Evolutionary conservation across 192 early-diverging fungal genomes (phyloP), one percentile per base, ranked within the genome.

Genomic region (Dissophora ornata): DNA sequence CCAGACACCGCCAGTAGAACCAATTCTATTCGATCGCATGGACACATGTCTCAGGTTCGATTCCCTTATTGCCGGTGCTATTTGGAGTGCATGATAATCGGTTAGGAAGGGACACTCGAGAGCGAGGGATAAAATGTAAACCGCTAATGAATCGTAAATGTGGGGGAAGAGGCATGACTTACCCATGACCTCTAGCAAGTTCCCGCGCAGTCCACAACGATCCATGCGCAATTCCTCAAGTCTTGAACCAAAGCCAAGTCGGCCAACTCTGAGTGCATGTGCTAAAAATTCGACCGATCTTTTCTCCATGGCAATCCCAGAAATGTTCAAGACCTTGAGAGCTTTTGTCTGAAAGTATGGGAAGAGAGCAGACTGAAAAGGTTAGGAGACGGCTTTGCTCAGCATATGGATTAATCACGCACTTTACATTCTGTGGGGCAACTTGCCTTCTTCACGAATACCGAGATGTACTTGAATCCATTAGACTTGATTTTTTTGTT

Each of bases 381-480:
- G n/a, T n/a, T n/a, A n/a, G n/a, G n/a, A n/a, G n/a, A n/a, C n/a
- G n/a, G n/a, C n/a, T n/a, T n/a, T n/a, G n/a, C n/a, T n/a, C n/a
- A n/a, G n/a, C n/a, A n/a, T n/a, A n/a, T n/a, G n/a, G n/a, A n/a
- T n/a, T n/a, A n/a, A n/a, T n/a, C n/a, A n/a, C n/a, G n/a, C n/a
- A n/a, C n/a, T n/a, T n/a, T n/a, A n/a, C n/a, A n/a, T n/a, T n/a
- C 44, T 9, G 6, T 12, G 4, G 18, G 44, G 4, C 4, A 30
- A 24, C 61, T 59, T 81, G 81, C 87, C 63, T 87, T 91, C 61
- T 89, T 91, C 22, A 93, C 85, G 55, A 88, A 90, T 2, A 91
- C 84, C 0, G 92, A 82, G 53, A 92, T 69, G 67, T 92, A 93
- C 51, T 90, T 90, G 60, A 93, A 83, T 36, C 93, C 93, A 40